phyloP scores from a whole-genome alignment of 805 yeast genomes.

The Kuraishia hungarica region DNA sequence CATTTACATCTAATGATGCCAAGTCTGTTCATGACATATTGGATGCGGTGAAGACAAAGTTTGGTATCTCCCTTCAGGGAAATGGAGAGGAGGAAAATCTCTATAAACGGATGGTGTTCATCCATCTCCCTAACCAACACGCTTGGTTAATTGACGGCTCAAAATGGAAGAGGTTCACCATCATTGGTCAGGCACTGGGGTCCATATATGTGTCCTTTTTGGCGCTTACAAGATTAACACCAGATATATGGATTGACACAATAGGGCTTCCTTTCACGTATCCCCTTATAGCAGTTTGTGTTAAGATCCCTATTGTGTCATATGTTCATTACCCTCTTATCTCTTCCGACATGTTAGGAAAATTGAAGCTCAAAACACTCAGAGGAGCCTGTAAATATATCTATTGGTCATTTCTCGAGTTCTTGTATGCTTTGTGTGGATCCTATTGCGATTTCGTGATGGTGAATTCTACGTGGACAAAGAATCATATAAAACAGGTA shows the following conservation, averaged over 20 bases:
- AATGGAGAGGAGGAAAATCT: slow-evolving; percentile 7
- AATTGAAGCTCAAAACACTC: slow-evolving; percentile 29
- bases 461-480: slow-evolving; percentile 91
- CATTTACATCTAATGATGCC: slow-evolving; percentile 16
- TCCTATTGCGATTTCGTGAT: slow-evolving; percentile 54
- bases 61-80: slow-evolving; percentile 16
- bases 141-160: slow-evolving; percentile 57
- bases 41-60: slow-evolving; percentile 13
- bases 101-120: slow-evolving; percentile 21
- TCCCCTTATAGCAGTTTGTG: slow-evolving; percentile 46
- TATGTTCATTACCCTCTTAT: slow-evolving; percentile 95
- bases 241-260: slow-evolving; percentile 92
- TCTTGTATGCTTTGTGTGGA: slow-evolving; percentile 59
- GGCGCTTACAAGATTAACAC: slow-evolving; percentile 59
- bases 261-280: slow-evolving; percentile 90
- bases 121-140: slow-evolving; percentile 20
- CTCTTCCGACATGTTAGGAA: slow-evolving; percentile 77
- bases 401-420: slow-evolving; percentile 70
- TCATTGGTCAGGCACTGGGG: slow-evolving; percentile 84
- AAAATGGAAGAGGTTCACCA: slow-evolving; percentile 73
- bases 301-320: slow-evolving; percentile 69
- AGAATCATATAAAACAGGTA: slow-evolving; percentile 54
- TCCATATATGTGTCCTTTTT: slow-evolving; percentile 60
- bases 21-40: slow-evolving; percentile 15
- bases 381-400: slow-evolving; percentile 31